These are phyloP conservation scores for Fusarium nygamai DNA, from an alignment of 2,329 filamentous ascomycete genomes.

Conservation along the genomic window DNA sequence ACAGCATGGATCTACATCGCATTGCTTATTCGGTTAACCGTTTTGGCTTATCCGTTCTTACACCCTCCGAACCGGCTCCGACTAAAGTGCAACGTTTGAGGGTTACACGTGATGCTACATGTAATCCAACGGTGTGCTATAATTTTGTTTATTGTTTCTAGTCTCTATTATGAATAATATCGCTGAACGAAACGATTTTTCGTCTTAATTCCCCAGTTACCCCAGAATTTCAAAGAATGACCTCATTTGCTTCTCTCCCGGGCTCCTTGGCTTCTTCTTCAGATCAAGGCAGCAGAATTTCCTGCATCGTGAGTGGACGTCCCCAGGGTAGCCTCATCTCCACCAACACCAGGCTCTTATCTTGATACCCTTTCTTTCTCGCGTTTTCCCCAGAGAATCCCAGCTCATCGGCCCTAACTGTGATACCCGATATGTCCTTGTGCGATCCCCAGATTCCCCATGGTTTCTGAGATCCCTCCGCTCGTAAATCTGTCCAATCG, in stretches of 20 bases:
- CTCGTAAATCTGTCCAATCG: conserved; percentile 18
- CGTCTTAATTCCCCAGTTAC: background rate
- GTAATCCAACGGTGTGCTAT: background rate
- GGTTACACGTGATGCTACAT: conserved; percentile 2
- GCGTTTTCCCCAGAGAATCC: conserved; percentile 1
- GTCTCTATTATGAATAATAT: background rate
- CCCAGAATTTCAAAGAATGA: background rate
- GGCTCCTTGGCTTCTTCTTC: conserved; percentile 12
- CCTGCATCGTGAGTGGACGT: conserved; percentile 23
- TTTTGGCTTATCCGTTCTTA: background rate
- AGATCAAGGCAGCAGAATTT: conserved; percentile 39
- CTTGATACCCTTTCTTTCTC: background rate
- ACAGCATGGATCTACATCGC: conserved; percentile 2
- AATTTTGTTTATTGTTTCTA: background rate
- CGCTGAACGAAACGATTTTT: background rate
- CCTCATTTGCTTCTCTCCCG: background rate
- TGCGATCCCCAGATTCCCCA: conserved; percentile 25
- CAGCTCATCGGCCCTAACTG: background rate
- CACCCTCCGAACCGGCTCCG: background rate
- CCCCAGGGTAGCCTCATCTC: conserved; percentile 23
- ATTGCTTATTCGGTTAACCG: conserved; percentile 1
- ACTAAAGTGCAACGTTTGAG: background rate
- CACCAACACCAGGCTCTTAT: conserved; percentile 17
- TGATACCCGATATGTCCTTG: background rate
- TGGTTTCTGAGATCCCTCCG: conserved; percentile 17